Conservation (phyloP, 2,329 filamentous ascomycete genomes). For the Beauveria asiatica region DNA sequence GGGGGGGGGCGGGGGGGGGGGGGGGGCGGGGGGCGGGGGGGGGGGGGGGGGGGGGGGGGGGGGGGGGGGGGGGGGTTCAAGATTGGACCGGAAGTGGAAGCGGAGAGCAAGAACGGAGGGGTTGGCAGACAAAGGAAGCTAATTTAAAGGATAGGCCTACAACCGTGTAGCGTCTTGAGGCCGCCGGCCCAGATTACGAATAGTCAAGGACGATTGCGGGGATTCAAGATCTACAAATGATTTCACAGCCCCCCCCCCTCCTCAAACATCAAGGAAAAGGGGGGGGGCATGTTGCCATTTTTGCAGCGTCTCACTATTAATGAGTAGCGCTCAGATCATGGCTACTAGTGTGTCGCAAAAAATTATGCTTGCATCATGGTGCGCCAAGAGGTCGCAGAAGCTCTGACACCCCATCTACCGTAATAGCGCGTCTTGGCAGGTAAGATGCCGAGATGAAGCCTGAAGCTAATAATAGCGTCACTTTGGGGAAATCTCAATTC, state of each 20-base stretch:
- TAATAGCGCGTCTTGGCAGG: slow-evolving; percentile 2
- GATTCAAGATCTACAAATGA: background rate
- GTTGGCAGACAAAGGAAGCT: too few species aligned
- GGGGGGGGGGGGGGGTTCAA: background rate
- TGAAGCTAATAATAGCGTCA: background rate
- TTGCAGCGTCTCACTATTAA: background rate
- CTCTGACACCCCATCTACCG: background rate
- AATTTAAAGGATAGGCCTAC: background rate
- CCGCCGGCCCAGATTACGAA: background rate
- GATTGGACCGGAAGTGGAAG: background rate
- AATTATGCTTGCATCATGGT: slow-evolving; percentile 1
- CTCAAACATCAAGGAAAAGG: background rate
- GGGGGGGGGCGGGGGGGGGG: too few species aligned
- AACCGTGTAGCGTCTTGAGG: background rate
- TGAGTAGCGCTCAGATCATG: background rate
- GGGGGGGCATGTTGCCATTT: background rate
- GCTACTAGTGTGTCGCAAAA: background rate
- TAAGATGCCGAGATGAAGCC: background rate
- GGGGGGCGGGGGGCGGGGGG: too few species aligned
- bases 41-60: too few species aligned
- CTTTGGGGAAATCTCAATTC: background rate
- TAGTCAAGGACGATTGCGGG: background rate
- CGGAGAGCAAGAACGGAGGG: background rate
- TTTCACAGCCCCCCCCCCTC: too few species aligned
- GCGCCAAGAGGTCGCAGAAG: background rate